These are phyloP conservation scores for Ilyonectria sp. DNA, from an alignment of 2,329 filamentous ascomycete species.

Conservation along the genomic window DNA sequence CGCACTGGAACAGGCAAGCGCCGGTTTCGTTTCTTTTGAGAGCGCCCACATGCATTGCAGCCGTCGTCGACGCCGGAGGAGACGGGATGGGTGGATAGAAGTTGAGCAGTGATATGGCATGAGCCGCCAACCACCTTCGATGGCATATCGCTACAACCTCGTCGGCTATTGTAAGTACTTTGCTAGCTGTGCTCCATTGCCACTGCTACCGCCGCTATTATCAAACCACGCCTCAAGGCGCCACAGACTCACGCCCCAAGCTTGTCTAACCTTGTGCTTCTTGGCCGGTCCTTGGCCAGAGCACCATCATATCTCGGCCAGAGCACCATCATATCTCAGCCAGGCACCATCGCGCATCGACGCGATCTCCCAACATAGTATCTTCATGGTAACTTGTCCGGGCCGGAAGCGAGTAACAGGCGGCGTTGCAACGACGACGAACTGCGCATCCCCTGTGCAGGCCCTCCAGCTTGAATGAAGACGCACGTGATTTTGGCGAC, in stretches of 20 bases:
- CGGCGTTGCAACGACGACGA: not conserved
- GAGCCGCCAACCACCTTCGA: not conserved
- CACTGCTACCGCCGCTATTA: not conserved
- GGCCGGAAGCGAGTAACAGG: not conserved
- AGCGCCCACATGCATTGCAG: constrained; percentile 5
- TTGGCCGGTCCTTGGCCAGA: constrained; percentile 2
- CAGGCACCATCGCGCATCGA: constrained; percentile 39
- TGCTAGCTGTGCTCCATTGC: not conserved
- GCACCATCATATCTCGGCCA: constrained; percentile 41
- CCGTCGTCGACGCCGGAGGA: not conserved
- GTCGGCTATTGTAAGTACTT: not conserved
- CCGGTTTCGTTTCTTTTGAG: not conserved
- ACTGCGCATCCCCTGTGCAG: not conserved
- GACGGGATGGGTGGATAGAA: not conserved
- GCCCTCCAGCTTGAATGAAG: not conserved
- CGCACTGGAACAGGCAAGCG: constrained; percentile 21
- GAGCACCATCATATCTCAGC: constrained; percentile 40
- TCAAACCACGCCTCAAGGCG: not conserved
- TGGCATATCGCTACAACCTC: not conserved
- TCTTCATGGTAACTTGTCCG: not conserved
- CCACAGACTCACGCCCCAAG: not conserved
- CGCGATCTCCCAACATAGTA: constrained; percentile 27
- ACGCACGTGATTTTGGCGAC: not conserved
- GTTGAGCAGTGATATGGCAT: not conserved
- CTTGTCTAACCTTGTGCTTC: not conserved